These are phyloP conservation scores for Thalia dealbata DNA, from an alignment of 176 grass and related monocot species.

Conservation along the genomic window DNA sequence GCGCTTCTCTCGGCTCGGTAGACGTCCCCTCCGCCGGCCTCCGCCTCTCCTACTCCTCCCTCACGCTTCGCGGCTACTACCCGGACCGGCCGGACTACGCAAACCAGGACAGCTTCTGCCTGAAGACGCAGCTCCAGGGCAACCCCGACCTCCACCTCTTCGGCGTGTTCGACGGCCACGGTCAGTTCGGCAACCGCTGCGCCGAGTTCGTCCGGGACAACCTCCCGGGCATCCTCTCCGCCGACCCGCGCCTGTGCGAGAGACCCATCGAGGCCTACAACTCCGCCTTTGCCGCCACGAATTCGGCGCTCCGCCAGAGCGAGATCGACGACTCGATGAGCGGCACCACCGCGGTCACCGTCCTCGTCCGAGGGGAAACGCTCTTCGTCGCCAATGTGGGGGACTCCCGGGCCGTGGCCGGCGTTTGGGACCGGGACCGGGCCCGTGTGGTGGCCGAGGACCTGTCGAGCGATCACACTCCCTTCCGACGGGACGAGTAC, in stretches of 20 bases:
- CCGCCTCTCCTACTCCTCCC: constrained; percentile 47
- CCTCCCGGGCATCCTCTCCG: constrained; percentile 40
- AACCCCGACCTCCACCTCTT: constrained; percentile 80
- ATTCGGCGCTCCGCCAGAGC: constrained; percentile 58
- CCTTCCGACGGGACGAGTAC: constrained; percentile 73
- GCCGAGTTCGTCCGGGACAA: constrained; percentile 53
- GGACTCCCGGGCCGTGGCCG: constrained; percentile 73
- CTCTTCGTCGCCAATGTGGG: constrained; percentile 90
- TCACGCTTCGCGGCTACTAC: constrained; percentile 57
- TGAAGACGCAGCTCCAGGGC: constrained; percentile 40
- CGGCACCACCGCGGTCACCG: constrained; percentile 80
- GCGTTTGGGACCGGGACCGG: constrained; percentile 34
- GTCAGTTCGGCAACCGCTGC: constrained; percentile 45
- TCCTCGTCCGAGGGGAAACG: constrained; percentile 41
- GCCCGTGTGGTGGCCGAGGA: constrained; percentile 48
- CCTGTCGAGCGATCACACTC: constrained; percentile 85
- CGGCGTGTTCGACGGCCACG: constrained; percentile 92
- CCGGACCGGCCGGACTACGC: constrained; percentile 42
- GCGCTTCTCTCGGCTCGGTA: constrained; percentile 17
- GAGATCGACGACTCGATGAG: constrained; percentile 79
- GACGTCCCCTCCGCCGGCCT: constrained; percentile 39
- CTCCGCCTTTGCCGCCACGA: constrained; percentile 41
- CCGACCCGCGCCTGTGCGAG: constrained; percentile 15
- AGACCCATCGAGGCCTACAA: constrained; percentile 43
- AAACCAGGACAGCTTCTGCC: constrained; percentile 61